Percentiles rank a stretch among this genome's conserved stretches.
Conservation (phyloP, 805 yeast species). For the Candida suzukii region DNA sequence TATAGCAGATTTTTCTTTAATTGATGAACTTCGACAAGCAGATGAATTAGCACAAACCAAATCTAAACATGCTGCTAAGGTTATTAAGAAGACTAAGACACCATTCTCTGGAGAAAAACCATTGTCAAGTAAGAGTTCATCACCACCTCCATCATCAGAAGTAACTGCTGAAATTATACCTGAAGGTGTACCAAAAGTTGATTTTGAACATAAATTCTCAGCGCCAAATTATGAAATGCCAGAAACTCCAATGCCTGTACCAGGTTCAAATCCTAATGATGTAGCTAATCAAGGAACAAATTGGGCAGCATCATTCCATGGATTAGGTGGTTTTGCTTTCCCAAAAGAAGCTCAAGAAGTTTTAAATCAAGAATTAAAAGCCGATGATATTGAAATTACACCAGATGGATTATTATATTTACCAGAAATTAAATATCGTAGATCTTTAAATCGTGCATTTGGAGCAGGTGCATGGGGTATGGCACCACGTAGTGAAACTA, state of each 20-base stretch:
- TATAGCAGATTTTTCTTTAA: neutral
- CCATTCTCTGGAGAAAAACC: neutral
- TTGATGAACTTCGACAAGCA: neutral
- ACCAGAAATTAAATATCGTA: conserved; percentile 92
- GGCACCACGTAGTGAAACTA: conserved; percentile 85
- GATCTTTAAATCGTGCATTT: conserved; percentile 82
- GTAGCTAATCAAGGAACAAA: conserved; percentile 24
- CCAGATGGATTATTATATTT: conserved; percentile 90
- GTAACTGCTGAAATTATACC: no score
- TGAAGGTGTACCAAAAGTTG: neutral
- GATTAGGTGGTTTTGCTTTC: conserved; percentile 78
- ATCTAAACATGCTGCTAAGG: no score
- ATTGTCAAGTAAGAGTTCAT: no score
- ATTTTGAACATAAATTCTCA: neutral
- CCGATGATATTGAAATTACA: conserved; percentile 81
- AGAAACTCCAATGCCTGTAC: neutral
- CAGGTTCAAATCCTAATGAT: no score
- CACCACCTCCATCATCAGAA: neutral
- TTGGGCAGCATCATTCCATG: conserved; percentile 87
- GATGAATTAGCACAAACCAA: neutral
- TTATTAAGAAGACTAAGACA: neutral
- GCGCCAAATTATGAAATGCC: neutral
- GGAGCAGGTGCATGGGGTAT: conserved; percentile 99
- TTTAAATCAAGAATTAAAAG: conserved; percentile 55
- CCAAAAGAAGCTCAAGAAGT: conserved; percentile 48